Percentiles rank a stretch among this genome's conserved stretches.
Evolutionary conservation across 768 basidiomycete genomes (phyloP).

Genomic region (Boletus rufocinnamomeus): DNA sequence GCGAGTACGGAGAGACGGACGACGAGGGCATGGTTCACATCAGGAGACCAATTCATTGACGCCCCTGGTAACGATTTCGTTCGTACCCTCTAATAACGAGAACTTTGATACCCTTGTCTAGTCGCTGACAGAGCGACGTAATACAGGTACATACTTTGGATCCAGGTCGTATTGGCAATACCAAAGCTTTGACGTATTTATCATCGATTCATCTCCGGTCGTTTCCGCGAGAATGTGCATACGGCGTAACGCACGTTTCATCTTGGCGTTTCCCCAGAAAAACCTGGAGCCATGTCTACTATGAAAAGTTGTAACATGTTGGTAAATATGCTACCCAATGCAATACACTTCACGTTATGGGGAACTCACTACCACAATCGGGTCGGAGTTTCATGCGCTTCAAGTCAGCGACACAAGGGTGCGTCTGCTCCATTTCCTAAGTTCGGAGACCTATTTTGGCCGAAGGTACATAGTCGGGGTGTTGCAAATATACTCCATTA

Average conservation of each 20-base stretch:
- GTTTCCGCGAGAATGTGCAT: no score
- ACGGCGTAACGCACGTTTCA: background rate
- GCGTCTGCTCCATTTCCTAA: no score
- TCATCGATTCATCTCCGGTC: background rate
- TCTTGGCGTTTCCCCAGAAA: background rate
- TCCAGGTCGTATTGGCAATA: slow-evolving; percentile 8
- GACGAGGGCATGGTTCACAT: slow-evolving; percentile 85
- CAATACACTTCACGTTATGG: no score
- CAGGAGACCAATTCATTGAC: slow-evolving; percentile 50
- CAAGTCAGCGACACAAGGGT: background rate
- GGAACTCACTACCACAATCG: no score
- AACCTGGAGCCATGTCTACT: background rate
- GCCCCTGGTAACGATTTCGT: slow-evolving; percentile 4
- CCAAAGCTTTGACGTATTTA: background rate
- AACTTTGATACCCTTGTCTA: slow-evolving; percentile 30
- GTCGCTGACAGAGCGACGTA: slow-evolving; percentile 12
- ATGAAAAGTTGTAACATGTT: no score
- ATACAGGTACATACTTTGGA: slow-evolving; percentile 19
- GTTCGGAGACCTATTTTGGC: background rate
- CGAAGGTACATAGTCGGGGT: background rate
- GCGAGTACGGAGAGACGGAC: slow-evolving; percentile 77
- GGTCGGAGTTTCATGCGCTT: background rate
- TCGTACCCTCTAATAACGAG: slow-evolving; percentile 7
- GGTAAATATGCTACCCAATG: no score
- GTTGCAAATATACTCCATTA: background rate